A percentile compares a stretch with the other conserved stretches of the same genome.
These are phyloP conservation scores for Phycomyces blakesleeanus DNA, from an alignment of 192 early-diverging fungal genomes.

Conservation along the genomic window DNA sequence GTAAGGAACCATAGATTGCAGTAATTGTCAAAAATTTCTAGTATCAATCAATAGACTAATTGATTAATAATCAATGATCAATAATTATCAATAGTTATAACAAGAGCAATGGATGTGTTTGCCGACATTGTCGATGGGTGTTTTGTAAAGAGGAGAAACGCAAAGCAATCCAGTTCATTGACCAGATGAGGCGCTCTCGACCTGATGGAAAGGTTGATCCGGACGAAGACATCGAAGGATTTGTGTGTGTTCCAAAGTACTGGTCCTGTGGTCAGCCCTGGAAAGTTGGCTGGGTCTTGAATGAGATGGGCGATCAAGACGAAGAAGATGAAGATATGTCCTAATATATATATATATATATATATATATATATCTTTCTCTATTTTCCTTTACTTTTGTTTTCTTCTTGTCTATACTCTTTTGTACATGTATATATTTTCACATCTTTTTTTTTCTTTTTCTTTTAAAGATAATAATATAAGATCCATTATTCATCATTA, in stretches of 20 bases:
- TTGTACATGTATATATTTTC: too few relatives aligned
- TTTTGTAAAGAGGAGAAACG: conserved; percentile 42
- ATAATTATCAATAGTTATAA: conserved; percentile 25
- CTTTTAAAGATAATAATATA: too few relatives aligned
- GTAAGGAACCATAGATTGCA: conserved; percentile 10
- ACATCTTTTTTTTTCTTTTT: too few relatives aligned
- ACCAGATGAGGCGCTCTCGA: conserved; percentile 30
- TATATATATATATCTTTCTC: neutral
- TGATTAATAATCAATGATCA: neutral
- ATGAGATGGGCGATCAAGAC: conserved; percentile 17
- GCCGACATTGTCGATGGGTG: conserved; percentile 35
- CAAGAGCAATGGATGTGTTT: conserved; percentile 35
- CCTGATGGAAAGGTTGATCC: conserved; percentile 26
- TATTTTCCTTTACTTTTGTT: too few relatives aligned
- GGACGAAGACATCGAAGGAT: conserved; percentile 37
- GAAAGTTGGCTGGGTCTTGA: conserved; percentile 40
- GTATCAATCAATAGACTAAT: too few relatives aligned
- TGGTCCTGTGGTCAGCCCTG: conserved; percentile 36
- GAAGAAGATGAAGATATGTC: conserved; percentile 12
- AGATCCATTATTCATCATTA: too few relatives aligned
- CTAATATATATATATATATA: neutral
- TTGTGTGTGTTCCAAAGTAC: conserved; percentile 36
- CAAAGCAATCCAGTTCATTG: conserved; percentile 35
- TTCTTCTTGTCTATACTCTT: too few relatives aligned
- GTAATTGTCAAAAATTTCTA: conserved; percentile 1